These are phyloP conservation scores for Coemansia sp. DNA, from an alignment of 192 early-diverging fungal genomes.

Conservation along the genomic window DNA sequence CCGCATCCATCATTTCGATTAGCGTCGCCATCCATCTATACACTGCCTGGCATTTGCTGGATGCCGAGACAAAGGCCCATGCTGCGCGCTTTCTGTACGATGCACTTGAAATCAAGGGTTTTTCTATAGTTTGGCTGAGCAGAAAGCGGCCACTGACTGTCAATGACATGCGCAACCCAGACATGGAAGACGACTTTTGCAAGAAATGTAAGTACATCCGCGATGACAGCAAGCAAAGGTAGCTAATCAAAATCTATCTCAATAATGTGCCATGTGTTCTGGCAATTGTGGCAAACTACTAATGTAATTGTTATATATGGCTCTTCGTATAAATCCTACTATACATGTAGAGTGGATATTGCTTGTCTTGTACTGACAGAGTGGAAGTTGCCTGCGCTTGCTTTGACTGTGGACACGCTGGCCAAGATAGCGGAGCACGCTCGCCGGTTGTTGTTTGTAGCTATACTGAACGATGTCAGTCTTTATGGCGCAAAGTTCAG, in stretches of 20 bases:
- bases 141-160: background rate
- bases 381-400: background rate
- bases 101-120: background rate
- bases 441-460: conserved; percentile 7
- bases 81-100: background rate
- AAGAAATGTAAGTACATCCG: background rate
- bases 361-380: background rate
- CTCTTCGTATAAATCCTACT: background rate
- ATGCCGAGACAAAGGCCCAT: background rate
- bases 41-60: background rate
- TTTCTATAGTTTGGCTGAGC: background rate
- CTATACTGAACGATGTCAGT: conserved; percentile 1
- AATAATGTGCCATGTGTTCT: background rate
- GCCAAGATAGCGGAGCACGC: background rate
- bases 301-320: background rate
- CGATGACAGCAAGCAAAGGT: background rate
- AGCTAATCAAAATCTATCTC: background rate
- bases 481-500: background rate
- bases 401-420: background rate
- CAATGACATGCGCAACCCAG: background rate
- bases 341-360: background rate
- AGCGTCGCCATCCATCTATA: background rate
- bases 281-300: background rate
- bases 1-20: background rate
- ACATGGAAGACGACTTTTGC: background rate